Evolutionary conservation across 2,329 filamentous ascomycete genomes (phyloP), one percentile per base, ranked within the genome.

Genomic region (Cercospora sp.): DNA sequence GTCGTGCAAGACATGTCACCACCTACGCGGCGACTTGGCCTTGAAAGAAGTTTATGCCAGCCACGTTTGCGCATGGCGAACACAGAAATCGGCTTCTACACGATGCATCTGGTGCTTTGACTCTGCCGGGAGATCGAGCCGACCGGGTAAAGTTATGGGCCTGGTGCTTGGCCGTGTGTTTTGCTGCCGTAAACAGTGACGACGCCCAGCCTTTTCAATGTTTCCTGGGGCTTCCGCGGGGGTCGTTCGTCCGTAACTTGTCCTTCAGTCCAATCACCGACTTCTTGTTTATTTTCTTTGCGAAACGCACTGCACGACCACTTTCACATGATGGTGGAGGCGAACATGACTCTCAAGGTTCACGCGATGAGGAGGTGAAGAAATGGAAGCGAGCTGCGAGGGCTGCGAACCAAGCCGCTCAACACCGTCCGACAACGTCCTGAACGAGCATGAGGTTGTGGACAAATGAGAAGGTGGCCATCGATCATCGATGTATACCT

Each of bases 61-160:
- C 55, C 55, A 59, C 55, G 30, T 31, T 36, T 33, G n/a, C 16
- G 26, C 18, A 53, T 20, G 48, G 48, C 8, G 53, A 57, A 57
- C 53, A 13, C 45, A 23, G 53, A 57, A 59, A 33, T 36, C 55
- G 55, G 30, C 18, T 12, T 31, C 55, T n/a, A 18, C 8, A 36
- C 31, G 55, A 59, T 36, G 28, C 55, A 59, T 59, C 30, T 59
- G n/a, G 18, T 10, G 18, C n/a, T n/a, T 59, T 59, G 55, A 59
- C n/a, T 36, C 55, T 33, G 28, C 31, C n/a, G 55, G 31, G 3
- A 59, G 55, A 59, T 59, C 31, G 55, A 59, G 55, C 55, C 26
- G 55, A 6, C 26, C 16, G 55, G 55, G 28, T 58, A 23, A 59
- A 23, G 16, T 33, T 31, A 36, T 59, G 55, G 23, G 12, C 16